Conservation (phyloP, 140 eudicot species). For the Flaveria floridana region DNA sequence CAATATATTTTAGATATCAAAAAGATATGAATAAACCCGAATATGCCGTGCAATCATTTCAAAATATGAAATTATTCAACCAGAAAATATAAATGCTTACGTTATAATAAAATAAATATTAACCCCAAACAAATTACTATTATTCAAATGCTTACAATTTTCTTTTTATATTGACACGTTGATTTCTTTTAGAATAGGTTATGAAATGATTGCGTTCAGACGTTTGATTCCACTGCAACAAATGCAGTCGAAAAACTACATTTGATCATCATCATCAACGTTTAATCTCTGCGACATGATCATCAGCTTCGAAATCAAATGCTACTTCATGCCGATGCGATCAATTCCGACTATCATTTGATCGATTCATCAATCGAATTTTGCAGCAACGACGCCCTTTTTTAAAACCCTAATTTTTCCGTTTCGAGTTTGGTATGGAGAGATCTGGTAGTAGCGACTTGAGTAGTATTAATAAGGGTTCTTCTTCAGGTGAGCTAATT, state of each 20-base stretch:
- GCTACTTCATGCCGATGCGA: too few species aligned
- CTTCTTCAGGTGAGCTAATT: slow-evolving; percentile 25
- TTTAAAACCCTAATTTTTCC: slow-evolving; percentile 31
- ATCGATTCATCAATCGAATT: slow-evolving; percentile 25
- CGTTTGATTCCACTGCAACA: slow-evolving; percentile 30
- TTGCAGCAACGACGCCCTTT: background rate
- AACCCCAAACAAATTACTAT: background rate
- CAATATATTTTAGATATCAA: too few species aligned
- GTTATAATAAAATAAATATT: background rate
- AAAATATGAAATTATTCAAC: too few species aligned
- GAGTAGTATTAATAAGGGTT: slow-evolving; percentile 17
- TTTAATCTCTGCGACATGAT: too few species aligned
- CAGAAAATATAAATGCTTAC: too few species aligned
- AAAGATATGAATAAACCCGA: too few species aligned
- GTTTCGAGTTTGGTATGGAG: slow-evolving; percentile 27
- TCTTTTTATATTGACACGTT: slow-evolving; percentile 8
- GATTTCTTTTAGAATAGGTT: slow-evolving; percentile 25
- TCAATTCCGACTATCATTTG: slow-evolving; percentile 3
- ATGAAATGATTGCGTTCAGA: slow-evolving; percentile 39
- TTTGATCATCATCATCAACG: background rate
- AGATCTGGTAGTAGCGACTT: slow-evolving; percentile 35
- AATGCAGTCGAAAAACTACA: slow-evolving; percentile 9
- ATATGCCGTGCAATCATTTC: too few species aligned
- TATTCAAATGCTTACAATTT: background rate
- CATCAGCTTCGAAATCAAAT: too few species aligned